Evolutionary conservation across 805 yeast species (phyloP), one percentile per base, ranked within the genome.

Genomic region (Sugiyamaella marilandica): DNA sequence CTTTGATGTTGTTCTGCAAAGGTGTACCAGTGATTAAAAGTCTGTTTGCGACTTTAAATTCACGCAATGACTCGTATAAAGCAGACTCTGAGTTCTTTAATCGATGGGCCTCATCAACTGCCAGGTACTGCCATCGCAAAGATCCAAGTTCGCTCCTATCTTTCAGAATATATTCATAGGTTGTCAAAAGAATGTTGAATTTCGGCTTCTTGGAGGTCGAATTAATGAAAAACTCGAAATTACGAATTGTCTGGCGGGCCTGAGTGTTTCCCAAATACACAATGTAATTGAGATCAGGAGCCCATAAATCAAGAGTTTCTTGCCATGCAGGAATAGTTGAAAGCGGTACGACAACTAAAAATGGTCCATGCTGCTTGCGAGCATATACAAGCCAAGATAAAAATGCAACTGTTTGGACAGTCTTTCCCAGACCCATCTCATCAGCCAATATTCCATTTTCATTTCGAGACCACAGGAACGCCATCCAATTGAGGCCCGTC

Each of bases 401-500:
- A 65, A 94, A 94, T 2, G 96, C 80, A 11, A 94, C 96, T 0
- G 98, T 94, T 70, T 94, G 99, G 13, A 94, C 97, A 9, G 99
- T 94, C 66, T 94, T 94, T 58, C 99, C 99, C 51, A 94, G 77
- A 51, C 99, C 99, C 99, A 94, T 94, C 70, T 94, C 99, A 74
- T 94, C 99, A 3, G 99, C 99, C 41, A 94, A 74, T 48, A 94
- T 94, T 52, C 99, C 98, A 69, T 94, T 94, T 72, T 94, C 97
- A 69, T 92, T 88, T 63, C 97, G 81, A 2, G 96, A 88, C 99
- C 99, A 94, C 56, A 94, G 74, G 67, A 92, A 94, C 0, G 99
- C 99, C 99, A 94, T 94, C 99, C 99, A 94, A 70, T 94, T 94
- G 57, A 94, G 78, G 52, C 99, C 99, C 0, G 99, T 94, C 68